phyloP scores from a whole-genome alignment of 805 yeast species.

The Suhomyces xylopsoci region DNA sequence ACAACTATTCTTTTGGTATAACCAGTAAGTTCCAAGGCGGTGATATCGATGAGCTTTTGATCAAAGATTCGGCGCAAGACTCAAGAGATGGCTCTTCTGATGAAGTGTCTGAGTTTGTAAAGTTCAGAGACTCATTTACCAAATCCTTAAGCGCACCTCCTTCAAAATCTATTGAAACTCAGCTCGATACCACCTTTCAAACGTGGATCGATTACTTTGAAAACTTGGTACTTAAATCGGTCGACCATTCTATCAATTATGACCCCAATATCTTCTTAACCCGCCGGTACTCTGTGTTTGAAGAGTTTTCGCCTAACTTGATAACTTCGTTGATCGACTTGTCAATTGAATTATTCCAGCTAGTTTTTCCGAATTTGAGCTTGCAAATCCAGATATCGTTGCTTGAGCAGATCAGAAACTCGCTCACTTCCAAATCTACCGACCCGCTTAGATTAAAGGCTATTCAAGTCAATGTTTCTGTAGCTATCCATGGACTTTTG shows the following conservation, averaged over 20 bases:
- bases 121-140: slow-evolving; percentile 11
- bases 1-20: slow-evolving; percentile 50
- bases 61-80: slow-evolving; percentile 15
- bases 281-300: slow-evolving; percentile 22
- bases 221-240: slow-evolving; percentile 15
- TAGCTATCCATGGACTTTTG: slow-evolving; percentile 59
- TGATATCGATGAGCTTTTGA: slow-evolving; percentile 34
- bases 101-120: slow-evolving; percentile 12
- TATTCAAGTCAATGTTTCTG: slow-evolving; percentile 55
- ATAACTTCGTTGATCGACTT: slow-evolving; percentile 57
- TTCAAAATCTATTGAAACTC: slow-evolving; percentile 20
- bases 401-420: slow-evolving; percentile 70
- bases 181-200: slow-evolving; percentile 16
- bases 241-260: slow-evolving; percentile 26
- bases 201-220: slow-evolving; percentile 36
- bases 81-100: slow-evolving; percentile 7
- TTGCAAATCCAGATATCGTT: slow-evolving; percentile 81
- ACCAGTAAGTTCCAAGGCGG: slow-evolving; percentile 44
- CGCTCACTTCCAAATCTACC: slow-evolving; percentile 35
- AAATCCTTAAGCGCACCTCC: slow-evolving; percentile 4
- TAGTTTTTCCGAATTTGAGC: slow-evolving; percentile 67
- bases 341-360: slow-evolving; percentile 73
- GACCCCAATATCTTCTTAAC: slow-evolving; percentile 31
- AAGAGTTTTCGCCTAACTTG: slow-evolving; percentile 25
- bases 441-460: slow-evolving; percentile 43